phyloP scores from a whole-genome alignment of 1,139 yeast species.

The Debaryomyces subglobosus region DNA sequence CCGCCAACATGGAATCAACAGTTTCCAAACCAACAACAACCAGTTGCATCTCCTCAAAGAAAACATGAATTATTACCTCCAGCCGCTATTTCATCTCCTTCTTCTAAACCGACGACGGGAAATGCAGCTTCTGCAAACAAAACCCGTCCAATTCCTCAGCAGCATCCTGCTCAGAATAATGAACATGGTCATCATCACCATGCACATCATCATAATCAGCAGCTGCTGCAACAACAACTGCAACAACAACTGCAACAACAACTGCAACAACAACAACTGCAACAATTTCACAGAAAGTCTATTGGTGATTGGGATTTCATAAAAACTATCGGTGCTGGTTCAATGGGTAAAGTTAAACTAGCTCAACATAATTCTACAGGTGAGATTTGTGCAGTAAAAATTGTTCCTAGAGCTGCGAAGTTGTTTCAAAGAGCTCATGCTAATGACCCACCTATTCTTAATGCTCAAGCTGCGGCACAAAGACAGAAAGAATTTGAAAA shows the following conservation, averaged over 20 bases:
- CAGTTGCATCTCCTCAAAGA: constrained; percentile 13
- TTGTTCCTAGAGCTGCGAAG: constrained; percentile 79
- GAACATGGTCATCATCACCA: constrained; percentile 6
- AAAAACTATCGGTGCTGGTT: constrained; percentile 96
- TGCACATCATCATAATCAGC: constrained; percentile 11
- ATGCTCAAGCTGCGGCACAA: constrained; percentile 59
- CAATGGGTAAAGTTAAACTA: constrained; percentile 97
- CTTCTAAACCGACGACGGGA: constrained; percentile 3
- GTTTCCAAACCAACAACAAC: constrained; percentile 10
- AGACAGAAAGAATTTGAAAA: constrained; percentile 77
- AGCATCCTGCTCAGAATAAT: constrained; percentile 11
- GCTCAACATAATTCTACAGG: constrained; percentile 83
- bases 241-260: too few relatives aligned
- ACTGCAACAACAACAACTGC: constrained; percentile 24
- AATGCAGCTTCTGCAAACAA: constrained; percentile 2
- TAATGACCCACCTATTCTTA: constrained; percentile 64
- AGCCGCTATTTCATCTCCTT: constrained; percentile 25
- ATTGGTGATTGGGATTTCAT: constrained; percentile 98
- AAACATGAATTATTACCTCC: constrained; percentile 28
- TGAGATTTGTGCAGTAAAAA: constrained; percentile 85
- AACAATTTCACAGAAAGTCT: constrained; percentile 79
- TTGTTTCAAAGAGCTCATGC: constrained; percentile 77
- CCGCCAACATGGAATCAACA: constrained; percentile 4
- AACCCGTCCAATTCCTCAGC: constrained; percentile 9
- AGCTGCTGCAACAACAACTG: constrained; percentile 12